Evolutionary conservation across 805 yeast species (phyloP), one percentile per base, ranked within the genome.

Genomic region (Cyberlindnera xylosilytica): DNA sequence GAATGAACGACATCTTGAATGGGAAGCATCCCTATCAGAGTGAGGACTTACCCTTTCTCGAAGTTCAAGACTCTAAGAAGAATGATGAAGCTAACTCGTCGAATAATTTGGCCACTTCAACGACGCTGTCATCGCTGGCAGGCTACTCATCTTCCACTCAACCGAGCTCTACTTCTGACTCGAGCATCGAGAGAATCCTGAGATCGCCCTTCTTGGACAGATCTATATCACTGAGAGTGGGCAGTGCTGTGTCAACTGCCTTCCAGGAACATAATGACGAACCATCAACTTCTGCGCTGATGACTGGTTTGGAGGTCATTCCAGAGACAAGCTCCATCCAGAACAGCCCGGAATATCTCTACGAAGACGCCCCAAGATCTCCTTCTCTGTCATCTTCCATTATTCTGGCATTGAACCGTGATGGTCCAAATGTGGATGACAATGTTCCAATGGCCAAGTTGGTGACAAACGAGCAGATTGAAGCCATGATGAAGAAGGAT

Each of bases 21-120:
- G 69, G 69, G 1, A 50, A 42, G 9, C 72, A 67, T 41, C 63
- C 65, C 0, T 66, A 40, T 27, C 62, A 58, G n/a, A 68, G 39
- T 12, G 30, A 34, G 3, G 47, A 50, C 9, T 11, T 57, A 23
- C 55, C 58, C 1, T 17, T 36, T 11, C 32, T 54, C 19, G 50
- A 45, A 19, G 42, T 41, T 3, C 6, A 5, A n/a, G 12, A 26
- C 15, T 5, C 10, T 8, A 5, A 10, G 12, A 13, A 26, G 29
- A 26, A 22, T n/a, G n/a, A n/a, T n/a, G n/a, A n/a, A n/a, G n/a
- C n/a, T n/a, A n/a, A n/a, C n/a, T n/a, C n/a, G n/a, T n/a, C n/a
- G n/a, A n/a, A n/a, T n/a, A n/a, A n/a, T n/a, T n/a, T n/a, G n/a
- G n/a, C n/a, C 24, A 8, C 24, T 22, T 22, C 24, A 22, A 22